These are phyloP conservation scores for Musa balbisiana DNA, from an alignment of 202 grass and related monocot species.

Conservation along the genomic window DNA sequence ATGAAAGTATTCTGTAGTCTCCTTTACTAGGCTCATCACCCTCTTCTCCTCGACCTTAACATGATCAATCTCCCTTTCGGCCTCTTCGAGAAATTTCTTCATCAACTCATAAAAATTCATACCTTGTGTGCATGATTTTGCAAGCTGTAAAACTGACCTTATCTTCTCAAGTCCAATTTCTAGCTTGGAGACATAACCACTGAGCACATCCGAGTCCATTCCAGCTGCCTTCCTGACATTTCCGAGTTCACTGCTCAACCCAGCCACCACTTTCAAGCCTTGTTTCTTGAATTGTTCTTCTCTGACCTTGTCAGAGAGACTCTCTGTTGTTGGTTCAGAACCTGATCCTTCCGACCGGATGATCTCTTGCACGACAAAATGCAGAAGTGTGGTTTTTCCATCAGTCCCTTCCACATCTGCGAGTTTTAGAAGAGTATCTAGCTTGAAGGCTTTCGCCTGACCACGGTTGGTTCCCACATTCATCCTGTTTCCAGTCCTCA, in stretches of 20 bases:
- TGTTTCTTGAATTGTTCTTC: conserved; percentile 76
- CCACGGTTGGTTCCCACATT: conserved; percentile 93
- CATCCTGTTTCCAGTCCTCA: conserved; percentile 90
- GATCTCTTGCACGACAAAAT: conserved; percentile 98
- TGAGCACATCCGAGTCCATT: conserved; percentile 86
- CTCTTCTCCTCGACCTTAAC: conserved; percentile 62
- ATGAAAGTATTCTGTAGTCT: conserved; percentile 89
- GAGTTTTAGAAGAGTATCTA: conserved; percentile 94
- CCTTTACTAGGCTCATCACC: conserved; percentile 55
- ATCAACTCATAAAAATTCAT: conserved; percentile 69
- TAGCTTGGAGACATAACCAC: conserved; percentile 72
- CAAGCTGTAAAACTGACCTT: conserved; percentile 60
- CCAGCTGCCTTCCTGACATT: conserved; percentile 85
- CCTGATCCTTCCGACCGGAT: conserved; percentile 72
- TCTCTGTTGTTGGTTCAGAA: conserved; percentile 33
- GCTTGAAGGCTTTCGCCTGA: conserved; percentile 90
- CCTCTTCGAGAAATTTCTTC: conserved; percentile 60
- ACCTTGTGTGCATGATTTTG: conserved; percentile 56
- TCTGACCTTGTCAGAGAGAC: conserved; percentile 30
- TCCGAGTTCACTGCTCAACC: conserved; percentile 66
- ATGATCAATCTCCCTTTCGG: conserved; percentile 57
- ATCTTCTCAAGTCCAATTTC: conserved; percentile 74
- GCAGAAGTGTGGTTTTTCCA: conserved; percentile 84
- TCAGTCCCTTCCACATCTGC: conserved; percentile 86
- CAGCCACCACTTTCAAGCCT: conserved; percentile 68